Conservation (phyloP, 805 yeast genomes). For the Candida stauntonica region DNA sequence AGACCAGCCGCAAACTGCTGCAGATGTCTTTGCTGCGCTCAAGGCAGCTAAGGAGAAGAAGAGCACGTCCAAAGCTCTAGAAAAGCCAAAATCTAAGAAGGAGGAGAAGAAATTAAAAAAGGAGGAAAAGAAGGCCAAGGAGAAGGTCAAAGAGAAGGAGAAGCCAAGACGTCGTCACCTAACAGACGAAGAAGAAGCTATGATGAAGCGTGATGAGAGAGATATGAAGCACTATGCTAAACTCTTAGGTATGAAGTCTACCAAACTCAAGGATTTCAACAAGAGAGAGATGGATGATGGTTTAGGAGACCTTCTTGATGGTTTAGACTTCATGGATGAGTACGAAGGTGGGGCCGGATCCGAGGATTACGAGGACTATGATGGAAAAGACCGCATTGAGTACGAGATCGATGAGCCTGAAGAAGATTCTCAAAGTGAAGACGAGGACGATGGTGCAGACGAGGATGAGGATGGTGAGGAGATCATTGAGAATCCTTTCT, state of each 20-base stretch:
- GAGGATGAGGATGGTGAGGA: conserved; percentile 26
- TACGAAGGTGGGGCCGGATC: conserved; percentile 24
- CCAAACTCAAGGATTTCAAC: conserved; percentile 40
- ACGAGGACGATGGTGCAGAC: conserved; percentile 24
- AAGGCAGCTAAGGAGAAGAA: conserved; percentile 36
- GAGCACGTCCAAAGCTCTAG: conserved; percentile 1
- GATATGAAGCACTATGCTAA: conserved; percentile 82
- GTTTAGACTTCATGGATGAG: conserved; percentile 40
- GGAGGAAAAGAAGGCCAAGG: conserved; percentile 26
- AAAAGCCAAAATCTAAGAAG: conserved; percentile 3
- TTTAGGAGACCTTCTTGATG: conserved; percentile 79
- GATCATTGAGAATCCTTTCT: conserved; percentile 30
- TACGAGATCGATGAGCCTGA: conserved; percentile 20
- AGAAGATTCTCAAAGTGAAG: conserved; percentile 21
- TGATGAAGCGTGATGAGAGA: conserved; percentile 59
- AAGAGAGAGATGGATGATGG: conserved; percentile 66
- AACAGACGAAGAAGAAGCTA: conserved; percentile 44
- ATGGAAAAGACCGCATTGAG: conserved; percentile 21
- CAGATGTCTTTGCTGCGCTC: conserved; percentile 41
- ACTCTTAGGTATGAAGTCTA: conserved; percentile 65
- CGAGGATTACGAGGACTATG: conserved; percentile 22
- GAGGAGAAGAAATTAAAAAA: conserved; percentile 26
- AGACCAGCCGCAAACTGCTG: conserved; percentile 33
- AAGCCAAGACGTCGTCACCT: conserved; percentile 21
- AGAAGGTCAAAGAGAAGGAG: conserved; percentile 8